Conservation (phyloP, 257 asterid species). For the Solanum boliviense region DNA sequence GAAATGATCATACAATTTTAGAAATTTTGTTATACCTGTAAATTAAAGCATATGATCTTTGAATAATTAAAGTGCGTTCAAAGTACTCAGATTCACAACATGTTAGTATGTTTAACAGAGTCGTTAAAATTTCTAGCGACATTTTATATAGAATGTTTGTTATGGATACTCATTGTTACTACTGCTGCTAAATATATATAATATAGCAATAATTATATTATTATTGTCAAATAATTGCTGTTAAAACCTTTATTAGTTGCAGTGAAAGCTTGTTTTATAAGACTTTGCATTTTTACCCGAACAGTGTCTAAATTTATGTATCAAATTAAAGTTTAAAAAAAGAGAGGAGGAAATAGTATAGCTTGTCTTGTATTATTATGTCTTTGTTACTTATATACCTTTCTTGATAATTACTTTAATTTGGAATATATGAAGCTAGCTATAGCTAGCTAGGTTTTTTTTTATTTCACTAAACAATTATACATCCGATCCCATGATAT, state of each 20-base stretch:
- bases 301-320: not conserved
- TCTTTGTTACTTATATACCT: constrained; percentile 29
- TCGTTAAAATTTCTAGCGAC: not conserved
- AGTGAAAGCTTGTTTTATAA: not conserved
- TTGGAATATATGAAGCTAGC: not conserved
- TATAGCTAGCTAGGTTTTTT: not conserved
- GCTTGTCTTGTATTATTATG: not conserved
- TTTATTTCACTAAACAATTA: not conserved
- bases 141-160: not conserved
- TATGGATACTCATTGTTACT: not conserved
- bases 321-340: not conserved
- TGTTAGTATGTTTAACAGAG: not conserved
- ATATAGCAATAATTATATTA: too few species aligned
- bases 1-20: not conserved
- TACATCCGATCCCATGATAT: too few species aligned
- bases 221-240: not conserved
- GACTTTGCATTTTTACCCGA: not conserved
- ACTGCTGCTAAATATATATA: not conserved
- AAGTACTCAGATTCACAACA: not conserved
- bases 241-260: not conserved
- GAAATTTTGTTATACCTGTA: not conserved
- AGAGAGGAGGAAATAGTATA: not conserved
- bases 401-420: constrained; percentile 44
- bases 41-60: constrained; percentile 1
- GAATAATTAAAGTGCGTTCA: constrained; percentile 15